Evolutionary conservation across 208 protist species (phyloP), one percentile per base, ranked within the genome.

Genomic region (Kentomonas sorsogonicus): DNA sequence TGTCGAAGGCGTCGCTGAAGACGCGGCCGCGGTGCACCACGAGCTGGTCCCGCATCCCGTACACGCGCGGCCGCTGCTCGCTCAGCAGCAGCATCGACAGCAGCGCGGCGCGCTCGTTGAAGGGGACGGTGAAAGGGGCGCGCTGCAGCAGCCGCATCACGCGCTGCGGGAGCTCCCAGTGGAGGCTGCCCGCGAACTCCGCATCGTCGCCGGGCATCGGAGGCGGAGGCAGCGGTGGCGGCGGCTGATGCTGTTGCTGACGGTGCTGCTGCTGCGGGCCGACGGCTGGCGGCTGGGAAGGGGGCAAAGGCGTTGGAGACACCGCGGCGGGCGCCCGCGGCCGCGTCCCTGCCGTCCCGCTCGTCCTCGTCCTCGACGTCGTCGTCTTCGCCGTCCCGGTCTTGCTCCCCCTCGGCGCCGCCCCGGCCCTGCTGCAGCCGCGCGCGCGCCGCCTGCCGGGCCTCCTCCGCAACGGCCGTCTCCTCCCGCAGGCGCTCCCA

Each of bases 1-100:
- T 56, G 10, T 78, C 71, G 66, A 82, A 97, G 39, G 75, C 77
- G 62, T 96, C 91, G 13, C 74, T 66, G 63, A 98, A 96, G 18
- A 84, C 68, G 29, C 60, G 57, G 20, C 91, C 80, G 47, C 91
- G 85, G 34, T 77, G 74, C 44, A 80, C 74, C 38, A 66, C 56
- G 16, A 60, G 60, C 7, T 68, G 57, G 26, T 38, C 26, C 4
- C 20, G 4, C 53, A 50, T 60, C 31, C 59, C 58, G 4, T 50
- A 52, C 15, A 27, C 13, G 47, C 71, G 60, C 44, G 20, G 45
- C 23, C 51, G 62, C 15, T 71, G 64, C 46, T 60, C 44, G 44
- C 52, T 59, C 20, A 75, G 52, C 40, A 94, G 47, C 40, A 86
- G 74, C 26, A 57, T 39, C 13, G 79, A 83, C 38, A 94, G 69